A percentile compares a stretch with the other conserved stretches of the same genome.
Conservation (phyloP, 2,329 filamentous ascomycete species). For the Botrytis porri region DNA sequence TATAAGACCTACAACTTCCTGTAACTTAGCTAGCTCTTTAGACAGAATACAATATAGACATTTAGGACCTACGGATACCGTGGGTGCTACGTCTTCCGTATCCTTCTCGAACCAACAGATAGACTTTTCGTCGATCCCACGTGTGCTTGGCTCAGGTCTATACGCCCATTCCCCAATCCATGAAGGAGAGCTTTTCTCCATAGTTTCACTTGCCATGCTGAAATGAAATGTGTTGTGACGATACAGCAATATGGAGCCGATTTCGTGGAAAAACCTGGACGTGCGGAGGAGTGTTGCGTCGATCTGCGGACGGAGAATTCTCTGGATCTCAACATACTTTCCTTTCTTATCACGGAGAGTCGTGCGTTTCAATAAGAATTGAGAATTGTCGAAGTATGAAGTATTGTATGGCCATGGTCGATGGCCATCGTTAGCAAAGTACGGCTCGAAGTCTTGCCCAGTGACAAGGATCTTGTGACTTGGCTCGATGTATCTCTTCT, state of each 20-base stretch:
- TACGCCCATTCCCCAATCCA: background rate
- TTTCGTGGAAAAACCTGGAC: background rate
- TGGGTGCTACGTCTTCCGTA: too few species aligned
- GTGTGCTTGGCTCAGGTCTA: background rate
- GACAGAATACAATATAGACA: too few species aligned
- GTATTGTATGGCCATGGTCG: background rate
- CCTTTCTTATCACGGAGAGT: background rate
- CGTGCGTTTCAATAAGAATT: background rate
- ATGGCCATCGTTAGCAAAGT: too few species aligned
- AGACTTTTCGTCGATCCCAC: rapidly evolving
- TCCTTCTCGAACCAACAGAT: too few species aligned
- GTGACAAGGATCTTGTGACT: background rate
- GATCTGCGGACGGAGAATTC: background rate
- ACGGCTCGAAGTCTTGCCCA: background rate
- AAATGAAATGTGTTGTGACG: background rate
- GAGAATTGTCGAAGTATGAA: background rate
- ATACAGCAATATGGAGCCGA: background rate
- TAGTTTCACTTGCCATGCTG: background rate
- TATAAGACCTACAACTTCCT: too few species aligned
- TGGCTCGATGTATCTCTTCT: background rate
- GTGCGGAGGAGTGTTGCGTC: background rate
- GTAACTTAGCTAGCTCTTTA: too few species aligned
- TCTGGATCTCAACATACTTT: background rate
- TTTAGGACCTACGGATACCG: too few species aligned
- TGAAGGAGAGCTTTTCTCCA: background rate